phyloP scores from a whole-genome alignment of 2,329 filamentous ascomycete species.

The Hymenoscyphus infarciens region DNA sequence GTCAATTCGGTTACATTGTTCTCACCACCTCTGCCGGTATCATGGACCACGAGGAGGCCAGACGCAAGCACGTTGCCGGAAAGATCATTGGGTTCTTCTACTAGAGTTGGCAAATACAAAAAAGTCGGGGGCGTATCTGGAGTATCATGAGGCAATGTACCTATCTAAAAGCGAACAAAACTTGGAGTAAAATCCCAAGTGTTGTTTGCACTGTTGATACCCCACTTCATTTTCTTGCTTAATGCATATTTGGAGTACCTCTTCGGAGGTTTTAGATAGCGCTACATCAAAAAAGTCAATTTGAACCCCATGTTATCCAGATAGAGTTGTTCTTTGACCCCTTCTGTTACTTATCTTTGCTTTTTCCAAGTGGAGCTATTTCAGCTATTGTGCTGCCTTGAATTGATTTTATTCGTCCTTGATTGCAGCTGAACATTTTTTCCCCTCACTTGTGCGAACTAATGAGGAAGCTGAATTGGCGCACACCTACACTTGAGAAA shows the following conservation, averaged over 20 bases:
- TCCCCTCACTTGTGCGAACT: background rate
- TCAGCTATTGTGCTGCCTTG: background rate
- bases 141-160: conserved; percentile 33
- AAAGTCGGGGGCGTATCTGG: conserved; percentile 24
- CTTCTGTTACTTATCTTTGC: background rate
- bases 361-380: background rate
- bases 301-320: conserved; percentile 13
- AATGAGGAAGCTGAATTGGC: background rate
- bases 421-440: background rate
- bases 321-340: background rate
- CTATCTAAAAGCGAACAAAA: conserved; percentile 29
- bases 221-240: conserved; percentile 29
- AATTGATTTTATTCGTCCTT: background rate
- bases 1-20: conserved; percentile 99
- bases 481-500: background rate
- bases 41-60: conserved; percentile 99
- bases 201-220: conserved; percentile 25
- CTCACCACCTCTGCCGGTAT: conserved; percentile 98
- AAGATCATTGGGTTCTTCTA: conserved; percentile 99
- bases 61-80: conserved; percentile 97
- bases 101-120: conserved; percentile 49
- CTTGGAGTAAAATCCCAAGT: conserved; percentile 23
- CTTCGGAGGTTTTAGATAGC: conserved; percentile 29
- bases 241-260: conserved; percentile 26
- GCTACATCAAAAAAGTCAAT: conserved; percentile 34